A percentile compares a stretch with the other conserved stretches of the same genome.
phyloP scores from a whole-genome alignment of 2,329 filamentous ascomycete species.

The Dactylellina parvicollis region DNA sequence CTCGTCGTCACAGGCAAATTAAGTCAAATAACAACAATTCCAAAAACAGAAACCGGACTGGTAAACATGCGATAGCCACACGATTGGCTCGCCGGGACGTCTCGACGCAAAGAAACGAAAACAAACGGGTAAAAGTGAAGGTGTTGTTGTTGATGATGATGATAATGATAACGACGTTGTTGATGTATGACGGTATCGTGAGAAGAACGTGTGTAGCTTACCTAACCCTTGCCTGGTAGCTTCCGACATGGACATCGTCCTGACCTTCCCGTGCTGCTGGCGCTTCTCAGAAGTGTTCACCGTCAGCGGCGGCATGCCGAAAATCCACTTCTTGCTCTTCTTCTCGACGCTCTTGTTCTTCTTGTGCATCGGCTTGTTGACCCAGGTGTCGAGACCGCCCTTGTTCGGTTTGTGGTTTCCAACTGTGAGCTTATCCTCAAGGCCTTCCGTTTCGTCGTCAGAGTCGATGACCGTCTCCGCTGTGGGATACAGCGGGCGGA shows the following conservation, averaged over 20 bases:
- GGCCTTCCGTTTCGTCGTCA: constrained; percentile 37
- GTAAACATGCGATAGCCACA: constrained; percentile 49
- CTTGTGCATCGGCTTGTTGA: constrained; percentile 51
- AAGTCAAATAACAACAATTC: constrained; percentile 30
- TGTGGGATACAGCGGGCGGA: constrained; percentile 41
- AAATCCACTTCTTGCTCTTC: constrained; percentile 44
- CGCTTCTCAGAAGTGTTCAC: constrained; percentile 51
- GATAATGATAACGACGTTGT: neutral
- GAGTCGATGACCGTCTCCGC: constrained; percentile 52
- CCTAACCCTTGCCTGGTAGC: constrained; percentile 32
- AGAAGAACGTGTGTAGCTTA: constrained; percentile 28
- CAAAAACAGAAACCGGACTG: constrained; percentile 31
- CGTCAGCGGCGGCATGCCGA: constrained; percentile 43
- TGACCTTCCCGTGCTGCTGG: constrained; percentile 33
- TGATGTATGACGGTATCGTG: neutral
- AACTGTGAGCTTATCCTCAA: constrained; percentile 40
- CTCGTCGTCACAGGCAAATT: constrained; percentile 46
- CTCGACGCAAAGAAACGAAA: constrained; percentile 17
- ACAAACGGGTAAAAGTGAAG: constrained; percentile 19
- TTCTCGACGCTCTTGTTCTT: constrained; percentile 33
- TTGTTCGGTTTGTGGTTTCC: constrained; percentile 52
- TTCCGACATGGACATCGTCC: constrained; percentile 52
- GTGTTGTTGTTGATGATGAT: constrained; percentile 1
- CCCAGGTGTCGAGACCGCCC: constrained; percentile 51
- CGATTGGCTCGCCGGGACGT: constrained; percentile 39